Conservation (phyloP, 2,329 filamentous ascomycete genomes). For the Paraphaeosphaeria sporulosa region DNA sequence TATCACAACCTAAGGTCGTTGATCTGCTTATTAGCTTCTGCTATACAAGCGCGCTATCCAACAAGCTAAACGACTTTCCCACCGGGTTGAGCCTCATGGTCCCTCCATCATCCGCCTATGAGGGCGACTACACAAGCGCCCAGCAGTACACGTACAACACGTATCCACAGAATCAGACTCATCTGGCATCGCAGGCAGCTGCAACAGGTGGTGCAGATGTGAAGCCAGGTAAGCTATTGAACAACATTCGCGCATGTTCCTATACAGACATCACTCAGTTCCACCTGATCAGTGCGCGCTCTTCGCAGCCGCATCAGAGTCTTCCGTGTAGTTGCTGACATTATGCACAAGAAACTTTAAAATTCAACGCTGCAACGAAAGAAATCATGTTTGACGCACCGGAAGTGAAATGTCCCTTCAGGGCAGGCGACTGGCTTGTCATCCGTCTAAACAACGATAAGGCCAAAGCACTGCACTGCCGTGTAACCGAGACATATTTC, state of each 20-base stretch:
- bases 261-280: background rate
- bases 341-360: conserved; percentile 16
- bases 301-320: background rate
- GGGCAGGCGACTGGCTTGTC: conserved; percentile 62
- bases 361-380: conserved; percentile 46
- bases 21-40: conserved; percentile 86
- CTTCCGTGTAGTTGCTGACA: background rate
- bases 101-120: conserved; percentile 46
- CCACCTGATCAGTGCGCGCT: background rate
- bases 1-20: conserved; percentile 80
- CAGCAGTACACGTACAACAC: conserved; percentile 9
- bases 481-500: conserved; percentile 55
- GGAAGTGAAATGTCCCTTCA: conserved; percentile 45
- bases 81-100: conserved; percentile 64
- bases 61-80: conserved; percentile 62
- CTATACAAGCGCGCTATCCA: conserved; percentile 63
- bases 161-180: background rate
- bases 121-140: conserved; percentile 21
- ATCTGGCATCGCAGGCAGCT: background rate
- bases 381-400: conserved; percentile 54
- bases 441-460: conserved; percentile 36
- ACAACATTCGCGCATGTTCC: background rate
- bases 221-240: conserved; percentile 6
- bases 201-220: background rate
- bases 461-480: conserved; percentile 54